These are phyloP conservation scores for Helminthosporium solani DNA, from an alignment of 2,329 filamentous ascomycete genomes.

Conservation along the genomic window DNA sequence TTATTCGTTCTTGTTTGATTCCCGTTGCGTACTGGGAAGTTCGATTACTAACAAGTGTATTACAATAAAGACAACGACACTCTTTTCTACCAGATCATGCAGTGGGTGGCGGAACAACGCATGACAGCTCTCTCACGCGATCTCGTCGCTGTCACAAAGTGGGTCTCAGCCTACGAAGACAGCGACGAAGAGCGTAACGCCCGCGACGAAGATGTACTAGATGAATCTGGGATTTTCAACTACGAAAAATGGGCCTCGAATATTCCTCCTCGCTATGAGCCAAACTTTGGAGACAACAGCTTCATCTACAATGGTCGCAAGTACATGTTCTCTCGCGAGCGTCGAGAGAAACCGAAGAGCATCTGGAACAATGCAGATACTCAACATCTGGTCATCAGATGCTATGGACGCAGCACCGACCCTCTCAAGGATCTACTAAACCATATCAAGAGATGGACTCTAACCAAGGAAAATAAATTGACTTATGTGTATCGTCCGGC, in stretches of 20 bases:
- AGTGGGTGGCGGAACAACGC: slow-evolving; percentile 47
- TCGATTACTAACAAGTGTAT: slow-evolving; percentile 38
- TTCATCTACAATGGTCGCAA: slow-evolving; percentile 47
- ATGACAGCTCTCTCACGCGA: slow-evolving; percentile 40
- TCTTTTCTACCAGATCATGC: slow-evolving; percentile 46
- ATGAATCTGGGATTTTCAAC: slow-evolving; percentile 49
- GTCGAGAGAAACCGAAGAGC: slow-evolving; percentile 30
- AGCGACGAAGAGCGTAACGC: slow-evolving; percentile 35
- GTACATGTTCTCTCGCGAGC: slow-evolving; percentile 45
- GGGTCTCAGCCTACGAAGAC: slow-evolving; percentile 36
- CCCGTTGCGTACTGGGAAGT: slow-evolving; percentile 35
- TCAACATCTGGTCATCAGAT: slow-evolving; percentile 48
- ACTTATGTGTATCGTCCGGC: slow-evolving; percentile 51
- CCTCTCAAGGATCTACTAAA: slow-evolving; percentile 52
- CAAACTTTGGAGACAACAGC: slow-evolving; percentile 48
- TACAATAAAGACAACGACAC: slow-evolving; percentile 44
- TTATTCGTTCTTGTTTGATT: neutral
- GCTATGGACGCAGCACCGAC: slow-evolving; percentile 49
- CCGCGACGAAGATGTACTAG: slow-evolving; percentile 39
- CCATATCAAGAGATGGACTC: slow-evolving; percentile 47
- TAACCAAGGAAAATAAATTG: slow-evolving; percentile 45
- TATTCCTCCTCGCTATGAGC: slow-evolving; percentile 52
- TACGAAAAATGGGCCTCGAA: slow-evolving; percentile 52
- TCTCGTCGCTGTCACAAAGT: slow-evolving; percentile 45
- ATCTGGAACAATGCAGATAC: slow-evolving; percentile 32